Evolutionary conservation across 768 basidiomycete genomes (phyloP), one percentile per base, ranked within the genome.

Genomic region (Calocera cornea): DNA sequence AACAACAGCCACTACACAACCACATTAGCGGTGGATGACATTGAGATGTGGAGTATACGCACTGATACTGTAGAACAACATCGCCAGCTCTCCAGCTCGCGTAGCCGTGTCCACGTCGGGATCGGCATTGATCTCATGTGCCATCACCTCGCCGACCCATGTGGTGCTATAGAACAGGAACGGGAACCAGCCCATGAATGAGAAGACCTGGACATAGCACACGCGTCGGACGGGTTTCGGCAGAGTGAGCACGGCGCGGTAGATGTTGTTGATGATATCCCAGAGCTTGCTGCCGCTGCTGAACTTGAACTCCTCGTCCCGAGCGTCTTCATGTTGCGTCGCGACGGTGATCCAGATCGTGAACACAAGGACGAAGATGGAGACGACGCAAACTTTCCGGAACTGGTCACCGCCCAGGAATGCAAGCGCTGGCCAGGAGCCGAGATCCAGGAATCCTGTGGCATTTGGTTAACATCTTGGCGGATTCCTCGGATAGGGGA

Each of bases 101-200:
- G 90, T 92, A 0, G 94, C 94, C n/a, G 83, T 68, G 38, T 95
- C 94, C 29, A 83, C 79, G 73, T 93, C 85, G 11, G 94, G 94
- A 70, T 93, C 91, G 66, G 78, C 72, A 16, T 82, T 82, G 1
- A 83, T 74, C 75, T 95, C 87, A 66, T 86, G 81, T 8, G 92
- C 92, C 92, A 97, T 94, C 22, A 97, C 81, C 78, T 97, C 93
- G 2, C 92, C 92, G 66, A 97, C 83, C 74, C 95, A 97, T 1
- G 94, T 95, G 10, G 95, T 97, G 17, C 90, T 92, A 68, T 92
- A 94, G 77, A 97, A 97, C 41, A 97, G 80, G 80, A 94, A 97
- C 0, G 95, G 95, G 74, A 97, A 97, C 91, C 95, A 97, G 71
- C 92, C 93, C 92, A 95, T 95, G 75, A 95, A 97, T 1, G 95